phyloP scores from a whole-genome alignment of 2,329 filamentous ascomycete species.

The Aphanoascus verrucosus region DNA sequence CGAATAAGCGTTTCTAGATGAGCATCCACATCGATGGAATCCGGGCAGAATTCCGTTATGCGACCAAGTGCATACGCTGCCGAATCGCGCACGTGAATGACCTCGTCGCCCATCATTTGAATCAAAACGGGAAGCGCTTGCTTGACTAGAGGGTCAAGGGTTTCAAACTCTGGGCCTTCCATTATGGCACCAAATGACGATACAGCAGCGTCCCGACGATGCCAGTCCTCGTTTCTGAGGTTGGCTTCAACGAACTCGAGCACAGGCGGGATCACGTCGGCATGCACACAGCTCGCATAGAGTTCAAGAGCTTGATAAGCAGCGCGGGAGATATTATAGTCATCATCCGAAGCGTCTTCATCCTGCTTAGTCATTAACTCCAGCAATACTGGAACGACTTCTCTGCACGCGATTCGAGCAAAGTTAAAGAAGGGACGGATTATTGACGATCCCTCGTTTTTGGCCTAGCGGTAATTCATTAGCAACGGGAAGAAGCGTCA shows the following conservation, averaged over 20 bases:
- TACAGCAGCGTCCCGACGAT: slow-evolving; percentile 85
- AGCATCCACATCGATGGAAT: slow-evolving; percentile 73
- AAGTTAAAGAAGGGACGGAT: slow-evolving; percentile 94
- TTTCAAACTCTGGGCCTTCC: slow-evolving; percentile 91
- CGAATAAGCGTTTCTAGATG: slow-evolving; percentile 78
- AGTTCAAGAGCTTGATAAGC: slow-evolving; percentile 95
- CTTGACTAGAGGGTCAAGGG: slow-evolving; percentile 87
- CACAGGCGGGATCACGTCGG: slow-evolving; percentile 73
- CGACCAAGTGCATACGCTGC: slow-evolving; percentile 91
- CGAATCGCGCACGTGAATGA: slow-evolving; percentile 86
- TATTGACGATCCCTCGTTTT: slow-evolving; percentile 65
- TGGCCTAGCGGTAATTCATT: slow-evolving; percentile 32
- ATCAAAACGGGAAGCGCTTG: slow-evolving; percentile 88
- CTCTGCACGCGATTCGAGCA: slow-evolving; percentile 77
- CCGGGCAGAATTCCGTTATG: slow-evolving; percentile 86
- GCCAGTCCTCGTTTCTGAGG: slow-evolving; percentile 86
- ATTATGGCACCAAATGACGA: slow-evolving; percentile 97
- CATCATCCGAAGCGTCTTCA: slow-evolving; percentile 90
- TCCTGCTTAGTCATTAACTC: slow-evolving; percentile 90
- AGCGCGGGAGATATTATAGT: slow-evolving; percentile 92
- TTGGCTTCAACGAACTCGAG: slow-evolving; percentile 86
- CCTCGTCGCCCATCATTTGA: slow-evolving; percentile 79
- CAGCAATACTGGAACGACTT: slow-evolving; percentile 87
- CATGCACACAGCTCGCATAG: slow-evolving; percentile 83
- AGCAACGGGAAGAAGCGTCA: background rate